Evolutionary conservation across 169 alveolate genomes (phyloP), one percentile per base, ranked within the genome.

Genomic region (Plasmodium gonderi): DNA sequence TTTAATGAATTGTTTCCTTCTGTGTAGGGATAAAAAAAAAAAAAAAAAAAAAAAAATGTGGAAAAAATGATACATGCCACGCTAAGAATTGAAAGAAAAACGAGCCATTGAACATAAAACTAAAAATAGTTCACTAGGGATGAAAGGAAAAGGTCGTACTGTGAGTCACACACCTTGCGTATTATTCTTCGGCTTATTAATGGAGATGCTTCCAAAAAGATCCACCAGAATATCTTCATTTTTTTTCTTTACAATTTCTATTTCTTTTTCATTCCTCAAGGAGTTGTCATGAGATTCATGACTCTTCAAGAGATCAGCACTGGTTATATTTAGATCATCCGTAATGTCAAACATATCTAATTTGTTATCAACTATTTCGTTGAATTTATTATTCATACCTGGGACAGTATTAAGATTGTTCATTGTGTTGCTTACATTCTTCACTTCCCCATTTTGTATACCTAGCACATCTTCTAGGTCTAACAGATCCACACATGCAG

Each of bases 211-310:
- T 33, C 94, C 94, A 44, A 90, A 90, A 2, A 90, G 90, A 29
- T 90, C 94, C 12, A 51, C 94, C 83, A 90, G 80, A 64, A 90
- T 90, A 29, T 90, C 94, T 67, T 90, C 94, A 90, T 90, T 90
- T 67, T 90, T 90, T 79, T 90, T 90, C 51, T 77, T 77, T 9
- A 17, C 89, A 45, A 68, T 23, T 44, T 79, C 76, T 17, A 79
- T 17, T n/a, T 4, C 54, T 14, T 42, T 31, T 49, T 69, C 67
- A 23, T 36, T 72, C 17, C 64, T 69, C 42, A 80, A 11, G 17
- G 20, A 14, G 38, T 65, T 65, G 17, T 60, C 72, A 12, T 60
- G 17, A 3, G 31, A 60, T n/a, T 60, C 72, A 23, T 72, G 26
- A 12, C 33, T 40, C 7, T 40, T 31, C 40, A 51, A 47, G 7